Evolutionary conservation across 129 eudicot species (phyloP), one percentile per base, ranked within the genome.

Genomic region (Centaurea solstitialis): DNA sequence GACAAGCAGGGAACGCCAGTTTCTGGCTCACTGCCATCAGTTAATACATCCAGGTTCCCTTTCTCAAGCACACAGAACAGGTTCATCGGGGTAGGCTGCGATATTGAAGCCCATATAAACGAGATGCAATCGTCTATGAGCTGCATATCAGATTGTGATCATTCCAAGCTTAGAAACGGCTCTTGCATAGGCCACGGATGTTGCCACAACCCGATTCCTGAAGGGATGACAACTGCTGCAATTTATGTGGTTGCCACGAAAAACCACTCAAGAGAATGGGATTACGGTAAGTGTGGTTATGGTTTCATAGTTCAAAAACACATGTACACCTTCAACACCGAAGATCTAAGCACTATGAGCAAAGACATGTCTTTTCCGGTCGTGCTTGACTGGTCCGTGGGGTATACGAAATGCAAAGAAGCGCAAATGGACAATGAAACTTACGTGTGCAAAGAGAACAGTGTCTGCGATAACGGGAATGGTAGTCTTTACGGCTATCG

Each of bases 331-430:
- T 66, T 72, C 20, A 20, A 23, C 35, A 9, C 0, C 0, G 2
- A 30, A 17, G 76, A 83, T 47, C 28, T n/a, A 26, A 37, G 6
- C 9, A 33, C 41, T 40, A 57, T 72, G 72, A 47, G 21, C 30
- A 43, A 26, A 21, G 67, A 65, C 74, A 11, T 9, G 47, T 78
- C 37, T 53, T 83, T 41, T 4, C 62, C 78, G 0, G 75, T 18
- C 24, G 37, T 26, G 24, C 80, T 83, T 47, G 50, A 73, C 1
- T 78, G 87, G 87, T 77, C 83, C 20, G 76, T 78, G 1, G 87
- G 80, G 4, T 11, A 72, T 73, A 50, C 57, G 10, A 66, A 22
- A 11, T 84, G 87, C 68, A 72, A 84, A 73, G 76, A 67, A 40
- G 87, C 83, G 50, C 67, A 3, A 68, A 79, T 35, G 80, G 68